Evolutionary conservation across 2,329 filamentous ascomycete species (phyloP), one percentile per base, ranked within the genome.

Genomic region (Ophiostoma australiae): DNA sequence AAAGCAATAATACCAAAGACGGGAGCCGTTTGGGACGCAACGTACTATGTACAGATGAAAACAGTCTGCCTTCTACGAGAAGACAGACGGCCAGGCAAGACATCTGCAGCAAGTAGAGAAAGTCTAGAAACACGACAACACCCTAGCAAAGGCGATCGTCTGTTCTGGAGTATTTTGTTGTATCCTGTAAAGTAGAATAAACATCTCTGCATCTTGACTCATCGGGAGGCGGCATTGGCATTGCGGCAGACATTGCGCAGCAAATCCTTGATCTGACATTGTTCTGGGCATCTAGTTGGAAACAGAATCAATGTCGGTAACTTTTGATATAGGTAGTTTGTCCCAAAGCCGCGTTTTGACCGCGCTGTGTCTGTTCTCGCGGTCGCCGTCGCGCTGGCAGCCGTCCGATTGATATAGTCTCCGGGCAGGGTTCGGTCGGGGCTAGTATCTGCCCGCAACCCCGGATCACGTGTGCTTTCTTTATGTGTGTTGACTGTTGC

Each of bases 341-440:
- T 1, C 8, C 0, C 10, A 58, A 4, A 10, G 52, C 23, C 23
- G 1, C 10, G 23, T 31, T 23, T 2, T 13, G 17, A n/a, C 8
- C 4, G 10, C 11, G 52, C 10, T 27, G 13, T 8, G 23, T 5
- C 8, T 5, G 4, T 13, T 27, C n/a, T 27, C n/a, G 52, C 48
- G 10, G 48, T 23, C 48, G 48, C 48, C 48, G 20, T 55, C 20
- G 20, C 48, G 48, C 11, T 55, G 20, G 8, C 44, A 48, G n/a
- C 48, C 48, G 13, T 23, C n/a, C 48, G n/a, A 8, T 17, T 44
- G 41, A 23, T 11, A 55, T 58, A 15, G 52, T 58, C 52, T 58
- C 52, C 52, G 52, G 44, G n/a, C 52, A 27, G 52, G 3, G n/a
- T 58, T 58, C 52, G 52, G n/a, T 58, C 52, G 52, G 52, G 52